Conservation (phyloP, 1,284 basidiomycete genomes). For the Xerocomus cyaneibrunnescens region DNA sequence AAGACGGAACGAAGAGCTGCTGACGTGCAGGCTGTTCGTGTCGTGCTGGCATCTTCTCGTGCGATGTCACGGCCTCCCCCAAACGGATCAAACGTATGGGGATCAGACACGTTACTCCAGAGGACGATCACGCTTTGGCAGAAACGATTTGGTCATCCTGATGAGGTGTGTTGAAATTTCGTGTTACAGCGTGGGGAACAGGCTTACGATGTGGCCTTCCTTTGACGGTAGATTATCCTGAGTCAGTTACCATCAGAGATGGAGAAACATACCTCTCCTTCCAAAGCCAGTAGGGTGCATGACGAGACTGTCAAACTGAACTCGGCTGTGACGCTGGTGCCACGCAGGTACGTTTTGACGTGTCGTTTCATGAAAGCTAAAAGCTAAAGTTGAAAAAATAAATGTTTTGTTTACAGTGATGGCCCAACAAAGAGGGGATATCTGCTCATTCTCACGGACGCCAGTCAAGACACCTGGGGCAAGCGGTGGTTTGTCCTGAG, state of each 20-base stretch:
- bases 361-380: constrained; percentile 4
- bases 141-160: constrained; percentile 72
- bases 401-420: constrained; percentile 50
- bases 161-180: constrained; percentile 54
- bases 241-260: constrained; percentile 62
- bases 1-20: constrained; percentile 72
- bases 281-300: constrained; percentile 33
- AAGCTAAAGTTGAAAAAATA: neutral
- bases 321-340: constrained; percentile 69
- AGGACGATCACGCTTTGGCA: constrained; percentile 79
- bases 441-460: constrained; percentile 77
- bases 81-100: constrained; percentile 60
- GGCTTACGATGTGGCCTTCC: constrained; percentile 2
- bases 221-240: constrained; percentile 63
- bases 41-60: constrained; percentile 63
- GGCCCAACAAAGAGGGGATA: constrained; percentile 82
- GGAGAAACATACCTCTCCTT: constrained; percentile 39
- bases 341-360: constrained; percentile 55
- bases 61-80: constrained; percentile 44
- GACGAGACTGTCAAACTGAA: constrained; percentile 64
- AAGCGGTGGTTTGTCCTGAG: constrained; percentile 87
- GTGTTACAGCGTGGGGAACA: neutral
- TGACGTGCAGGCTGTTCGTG: constrained; percentile 87
- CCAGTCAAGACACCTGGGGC: constrained; percentile 79
- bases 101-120: constrained; percentile 57